phyloP scores from a whole-genome alignment of 2,329 filamentous ascomycete genomes.

The Calonectria fujianensis region DNA sequence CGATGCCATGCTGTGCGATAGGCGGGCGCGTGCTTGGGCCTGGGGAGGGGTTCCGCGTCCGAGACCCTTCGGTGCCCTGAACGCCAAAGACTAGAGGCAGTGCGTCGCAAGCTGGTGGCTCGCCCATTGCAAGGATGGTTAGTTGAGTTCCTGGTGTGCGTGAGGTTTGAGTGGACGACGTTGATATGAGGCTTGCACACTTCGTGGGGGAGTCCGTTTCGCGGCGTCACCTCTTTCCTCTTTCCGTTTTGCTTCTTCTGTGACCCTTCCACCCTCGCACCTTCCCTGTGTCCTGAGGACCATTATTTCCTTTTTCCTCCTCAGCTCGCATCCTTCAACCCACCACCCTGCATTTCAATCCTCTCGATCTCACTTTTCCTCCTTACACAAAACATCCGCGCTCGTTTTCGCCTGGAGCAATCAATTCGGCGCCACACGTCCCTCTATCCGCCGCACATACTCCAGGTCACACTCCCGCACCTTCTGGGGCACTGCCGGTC shows the following conservation, averaged over 20 bases:
- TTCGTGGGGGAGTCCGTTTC: slow-evolving; percentile 31
- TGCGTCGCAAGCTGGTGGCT: slow-evolving; percentile 26
- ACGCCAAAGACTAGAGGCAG: slow-evolving; percentile 13
- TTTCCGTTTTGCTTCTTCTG: slow-evolving; percentile 25
- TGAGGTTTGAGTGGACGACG: slow-evolving; percentile 29
- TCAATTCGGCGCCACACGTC: slow-evolving; percentile 13
- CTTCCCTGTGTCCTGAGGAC: slow-evolving; percentile 21
- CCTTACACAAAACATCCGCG: neutral
- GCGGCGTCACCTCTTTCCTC: slow-evolving; percentile 41
- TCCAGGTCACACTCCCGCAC: slow-evolving; percentile 8
- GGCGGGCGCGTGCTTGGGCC: slow-evolving; percentile 17
- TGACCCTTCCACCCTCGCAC: slow-evolving; percentile 14
- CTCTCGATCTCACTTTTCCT: slow-evolving; percentile 3
- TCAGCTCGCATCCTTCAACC: neutral
- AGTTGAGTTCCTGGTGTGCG: slow-evolving; percentile 8
- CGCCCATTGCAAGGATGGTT: slow-evolving; percentile 27
- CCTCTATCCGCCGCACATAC: slow-evolving; percentile 13
- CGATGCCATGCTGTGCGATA: slow-evolving; percentile 2
- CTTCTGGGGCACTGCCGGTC: slow-evolving; percentile 12
- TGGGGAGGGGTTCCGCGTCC: slow-evolving; percentile 16
- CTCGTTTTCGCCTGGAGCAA: slow-evolving; percentile 5
- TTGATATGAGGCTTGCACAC: slow-evolving; percentile 20
- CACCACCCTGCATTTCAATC: neutral
- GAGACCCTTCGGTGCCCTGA: slow-evolving; percentile 25
- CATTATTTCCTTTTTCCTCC: slow-evolving; percentile 15